Conservation (phyloP, 2,329 filamentous ascomycete genomes). For the Pseudocercospora eumusae region DNA sequence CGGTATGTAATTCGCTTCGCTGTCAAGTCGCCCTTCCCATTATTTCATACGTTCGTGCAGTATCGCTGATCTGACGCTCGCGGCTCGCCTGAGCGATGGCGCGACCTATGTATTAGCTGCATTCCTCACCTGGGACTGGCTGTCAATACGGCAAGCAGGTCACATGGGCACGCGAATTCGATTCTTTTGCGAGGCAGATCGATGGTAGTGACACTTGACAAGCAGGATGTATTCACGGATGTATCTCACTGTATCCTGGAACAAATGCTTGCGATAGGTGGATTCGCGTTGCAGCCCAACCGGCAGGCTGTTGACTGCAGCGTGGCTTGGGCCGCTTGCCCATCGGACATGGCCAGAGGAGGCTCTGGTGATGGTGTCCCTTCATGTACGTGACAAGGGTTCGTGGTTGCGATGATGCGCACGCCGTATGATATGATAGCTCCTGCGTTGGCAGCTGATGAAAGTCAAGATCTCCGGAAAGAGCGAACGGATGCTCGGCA, state of each 20-base stretch:
- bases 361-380: conserved; percentile 1
- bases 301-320: conserved; percentile 6
- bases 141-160: conserved; percentile 8
- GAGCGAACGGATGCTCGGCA: too few species aligned
- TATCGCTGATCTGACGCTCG: not conserved
- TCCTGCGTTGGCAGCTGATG: not conserved
- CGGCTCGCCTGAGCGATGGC: not conserved
- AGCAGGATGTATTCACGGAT: conserved; percentile 16
- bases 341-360: not conserved
- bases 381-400: not conserved
- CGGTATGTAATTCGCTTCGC: too few species aligned
- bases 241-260: conserved; percentile 19
- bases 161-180: not conserved
- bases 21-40: not conserved
- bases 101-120: conserved; percentile 6
- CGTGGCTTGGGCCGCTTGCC: conserved; percentile 1
- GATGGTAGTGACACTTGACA: conserved; percentile 16
- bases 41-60: not conserved
- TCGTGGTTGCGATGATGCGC: conserved; percentile 3
- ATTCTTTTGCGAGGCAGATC: not conserved
- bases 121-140: conserved; percentile 8
- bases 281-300: conserved; percentile 16
- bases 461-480: not conserved
- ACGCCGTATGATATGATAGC: conserved; percentile 5
- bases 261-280: conserved; percentile 14